Evolutionary conservation across 140 eudicot species (phyloP).

Genomic region (Cichorium intybus): DNA sequence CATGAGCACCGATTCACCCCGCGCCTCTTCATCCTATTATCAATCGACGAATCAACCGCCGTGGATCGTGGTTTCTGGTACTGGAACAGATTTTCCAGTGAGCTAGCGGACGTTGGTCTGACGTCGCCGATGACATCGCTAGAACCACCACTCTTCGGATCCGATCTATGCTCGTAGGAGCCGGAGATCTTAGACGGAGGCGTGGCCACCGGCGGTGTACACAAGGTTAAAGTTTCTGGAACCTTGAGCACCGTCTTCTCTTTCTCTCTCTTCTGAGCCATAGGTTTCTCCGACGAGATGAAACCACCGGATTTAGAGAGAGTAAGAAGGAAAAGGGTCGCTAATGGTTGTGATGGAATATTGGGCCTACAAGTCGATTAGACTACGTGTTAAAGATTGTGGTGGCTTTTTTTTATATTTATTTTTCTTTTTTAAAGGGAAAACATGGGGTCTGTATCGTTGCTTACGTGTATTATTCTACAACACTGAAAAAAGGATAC

Average conservation of each 20-base stretch:
- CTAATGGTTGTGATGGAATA: background rate
- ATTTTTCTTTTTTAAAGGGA: background rate
- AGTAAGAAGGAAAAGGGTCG: background rate
- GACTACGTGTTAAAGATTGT: background rate
- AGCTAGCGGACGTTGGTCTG: background rate
- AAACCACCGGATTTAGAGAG: background rate
- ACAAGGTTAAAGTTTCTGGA: constrained; percentile 32
- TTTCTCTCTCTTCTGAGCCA: constrained; percentile 48
- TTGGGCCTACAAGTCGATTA: background rate
- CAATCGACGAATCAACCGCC: background rate
- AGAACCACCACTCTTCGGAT: background rate
- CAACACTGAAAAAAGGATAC: background rate
- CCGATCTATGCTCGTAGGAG: constrained; percentile 13
- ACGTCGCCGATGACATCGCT: background rate
- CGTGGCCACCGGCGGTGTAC: constrained; percentile 12
- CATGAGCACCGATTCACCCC: constrained; percentile 41
- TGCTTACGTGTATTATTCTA: background rate
- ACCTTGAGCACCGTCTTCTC: constrained; percentile 7
- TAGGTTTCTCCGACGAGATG: background rate
- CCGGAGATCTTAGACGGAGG: constrained; percentile 14
- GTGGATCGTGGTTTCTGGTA: background rate
- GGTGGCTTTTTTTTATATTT: background rate
- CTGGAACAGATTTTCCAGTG: background rate
- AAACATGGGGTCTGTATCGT: background rate
- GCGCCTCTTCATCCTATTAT: constrained; percentile 4